Percentiles rank a stretch among this genome's conserved stretches.
Conservation (phyloP, 2,329 filamentous ascomycete species). For the Fusarium keratoplasticum region DNA sequence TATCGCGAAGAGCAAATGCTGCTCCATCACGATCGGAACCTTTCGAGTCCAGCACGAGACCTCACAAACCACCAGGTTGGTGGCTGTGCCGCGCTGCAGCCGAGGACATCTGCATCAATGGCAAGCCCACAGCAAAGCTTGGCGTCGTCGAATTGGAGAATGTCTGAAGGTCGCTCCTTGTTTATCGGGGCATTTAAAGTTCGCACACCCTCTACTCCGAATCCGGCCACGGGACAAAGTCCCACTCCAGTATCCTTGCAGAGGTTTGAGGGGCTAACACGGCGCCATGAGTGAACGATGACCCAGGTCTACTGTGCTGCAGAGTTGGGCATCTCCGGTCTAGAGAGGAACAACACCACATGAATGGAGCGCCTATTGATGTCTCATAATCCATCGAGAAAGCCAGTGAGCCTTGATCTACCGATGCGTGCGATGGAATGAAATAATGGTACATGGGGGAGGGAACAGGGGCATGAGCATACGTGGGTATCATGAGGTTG, state of each 20-base stretch:
- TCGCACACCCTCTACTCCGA: neutral
- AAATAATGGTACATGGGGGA: neutral
- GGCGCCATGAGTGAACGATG: conserved; percentile 12
- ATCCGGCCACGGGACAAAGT: neutral
- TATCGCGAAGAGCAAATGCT: neutral
- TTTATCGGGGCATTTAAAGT: neutral
- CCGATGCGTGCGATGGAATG: neutral
- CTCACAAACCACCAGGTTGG: neutral
- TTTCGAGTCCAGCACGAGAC: neutral
- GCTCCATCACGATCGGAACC: neutral
- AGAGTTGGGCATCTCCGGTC: neutral
- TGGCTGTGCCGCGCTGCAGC: conserved; percentile 8
- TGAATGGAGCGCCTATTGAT: neutral
- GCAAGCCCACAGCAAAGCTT: neutral
- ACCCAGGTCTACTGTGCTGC: neutral
- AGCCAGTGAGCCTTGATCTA: neutral
- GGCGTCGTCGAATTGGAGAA: conserved; percentile 9
- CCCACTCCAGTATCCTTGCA: neutral
- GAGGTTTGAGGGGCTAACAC: neutral
- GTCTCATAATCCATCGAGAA: neutral
- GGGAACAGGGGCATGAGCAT: conserved; percentile 15
- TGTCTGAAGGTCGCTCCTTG: neutral
- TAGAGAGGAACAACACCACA: neutral
- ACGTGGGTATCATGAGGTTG: conserved; percentile 44
- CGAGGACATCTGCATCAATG: conserved; percentile 2